Conservation (phyloP, 495 filamentous ascomycete species). For the Aspergillus conjunctus region DNA sequence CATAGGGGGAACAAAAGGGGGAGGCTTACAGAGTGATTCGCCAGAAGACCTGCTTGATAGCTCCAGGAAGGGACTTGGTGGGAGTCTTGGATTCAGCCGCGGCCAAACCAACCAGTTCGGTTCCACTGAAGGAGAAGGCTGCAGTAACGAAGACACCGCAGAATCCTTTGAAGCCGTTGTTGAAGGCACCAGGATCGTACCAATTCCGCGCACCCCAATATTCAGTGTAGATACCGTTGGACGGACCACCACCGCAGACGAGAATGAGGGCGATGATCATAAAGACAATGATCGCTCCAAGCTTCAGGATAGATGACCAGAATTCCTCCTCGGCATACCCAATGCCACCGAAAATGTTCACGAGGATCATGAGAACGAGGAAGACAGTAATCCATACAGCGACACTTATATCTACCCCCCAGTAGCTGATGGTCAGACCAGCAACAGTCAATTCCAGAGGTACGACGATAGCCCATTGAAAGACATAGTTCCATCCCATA, state of each 20-base stretch:
- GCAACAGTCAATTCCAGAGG: constrained; percentile 74
- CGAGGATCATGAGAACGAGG: constrained; percentile 37
- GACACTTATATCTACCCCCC: constrained; percentile 58
- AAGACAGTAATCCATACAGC: constrained; percentile 71
- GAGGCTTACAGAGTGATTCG: constrained; percentile 56
- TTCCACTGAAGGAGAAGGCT: constrained; percentile 72
- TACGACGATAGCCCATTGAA: constrained; percentile 65
- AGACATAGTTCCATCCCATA: constrained; percentile 68
- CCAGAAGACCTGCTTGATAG: constrained; percentile 76
- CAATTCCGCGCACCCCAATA: constrained; percentile 66
- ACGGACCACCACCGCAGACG: constrained; percentile 65
- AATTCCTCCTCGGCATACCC: constrained; percentile 69
- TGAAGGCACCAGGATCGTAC: constrained; percentile 72
- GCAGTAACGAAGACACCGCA: constrained; percentile 74
- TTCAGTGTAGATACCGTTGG: constrained; percentile 29
- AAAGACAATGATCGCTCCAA: constrained; percentile 65
- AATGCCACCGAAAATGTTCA: constrained; percentile 59
- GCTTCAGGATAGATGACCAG: constrained; percentile 44
- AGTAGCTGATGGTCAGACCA: constrained; percentile 75
- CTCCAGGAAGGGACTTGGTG: constrained; percentile 62
- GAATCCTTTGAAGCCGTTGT: constrained; percentile 66
- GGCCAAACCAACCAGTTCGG: constrained; percentile 72
- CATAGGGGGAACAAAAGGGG: neutral
- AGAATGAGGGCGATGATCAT: constrained; percentile 73
- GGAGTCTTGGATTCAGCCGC: constrained; percentile 71